Conservation (phyloP, 1,139 yeast genomes). For the Ogataea hybrid region DNA sequence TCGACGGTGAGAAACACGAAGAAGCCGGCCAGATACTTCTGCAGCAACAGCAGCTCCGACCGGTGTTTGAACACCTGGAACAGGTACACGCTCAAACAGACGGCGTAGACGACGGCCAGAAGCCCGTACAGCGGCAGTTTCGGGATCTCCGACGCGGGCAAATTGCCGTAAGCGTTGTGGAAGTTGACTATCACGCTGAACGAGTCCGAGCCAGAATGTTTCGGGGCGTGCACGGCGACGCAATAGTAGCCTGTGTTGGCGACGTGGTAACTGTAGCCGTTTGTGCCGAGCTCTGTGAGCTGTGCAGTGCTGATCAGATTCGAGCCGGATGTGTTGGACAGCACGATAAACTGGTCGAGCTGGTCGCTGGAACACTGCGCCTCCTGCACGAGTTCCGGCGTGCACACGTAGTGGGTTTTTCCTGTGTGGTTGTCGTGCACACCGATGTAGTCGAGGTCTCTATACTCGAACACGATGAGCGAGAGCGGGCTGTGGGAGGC, state of each 20-base stretch:
- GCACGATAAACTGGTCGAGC: constrained; percentile 60
- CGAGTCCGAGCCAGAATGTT: constrained; percentile 25
- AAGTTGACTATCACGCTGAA: constrained; percentile 71
- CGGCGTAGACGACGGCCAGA: constrained; percentile 78
- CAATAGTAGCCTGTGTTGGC: constrained; percentile 88
- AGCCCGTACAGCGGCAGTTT: constrained; percentile 88
- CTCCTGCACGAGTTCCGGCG: constrained; percentile 58
- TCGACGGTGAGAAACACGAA: constrained; percentile 81
- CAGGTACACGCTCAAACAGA: constrained; percentile 76
- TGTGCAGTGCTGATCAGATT: constrained; percentile 57
- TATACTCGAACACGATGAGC: constrained; percentile 78
- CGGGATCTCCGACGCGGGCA: constrained; percentile 89
- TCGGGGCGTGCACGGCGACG: constrained; percentile 62
- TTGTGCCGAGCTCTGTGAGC: constrained; percentile 56
- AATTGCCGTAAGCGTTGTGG: constrained; percentile 87
- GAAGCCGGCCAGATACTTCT: constrained; percentile 84
- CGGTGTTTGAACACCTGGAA: constrained; percentile 86
- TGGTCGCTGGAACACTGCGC: constrained; percentile 56
- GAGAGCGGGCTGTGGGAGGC: constrained; percentile 45
- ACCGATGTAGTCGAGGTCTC: constrained; percentile 73
- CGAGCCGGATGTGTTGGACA: constrained; percentile 37
- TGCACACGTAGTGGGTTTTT: constrained; percentile 64
- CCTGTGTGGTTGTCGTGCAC: constrained; percentile 36
- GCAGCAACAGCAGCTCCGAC: constrained; percentile 85
- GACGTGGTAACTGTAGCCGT: constrained; percentile 62